A percentile compares a stretch with the other conserved stretches of the same genome.
Conservation (phyloP, 495 filamentous ascomycete species). For the Rostrohypoxylon terebratum region DNA sequence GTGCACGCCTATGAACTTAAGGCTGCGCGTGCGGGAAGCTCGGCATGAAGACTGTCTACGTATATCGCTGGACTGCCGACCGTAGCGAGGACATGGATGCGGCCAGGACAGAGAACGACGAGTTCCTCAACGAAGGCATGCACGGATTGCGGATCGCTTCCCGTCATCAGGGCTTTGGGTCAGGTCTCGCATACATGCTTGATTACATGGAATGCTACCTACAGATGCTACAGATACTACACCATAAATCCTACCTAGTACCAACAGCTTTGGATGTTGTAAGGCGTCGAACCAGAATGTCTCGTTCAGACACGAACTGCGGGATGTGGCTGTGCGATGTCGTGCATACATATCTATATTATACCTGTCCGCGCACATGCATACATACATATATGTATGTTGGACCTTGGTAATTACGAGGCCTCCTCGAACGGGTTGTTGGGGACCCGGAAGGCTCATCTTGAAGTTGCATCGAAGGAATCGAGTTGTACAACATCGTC, state of each 20-base stretch:
- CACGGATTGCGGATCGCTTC: conserved; percentile 47
- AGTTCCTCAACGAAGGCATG: conserved; percentile 58
- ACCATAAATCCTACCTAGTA: conserved; percentile 17
- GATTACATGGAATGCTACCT: not conserved
- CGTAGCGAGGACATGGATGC: conserved; percentile 61
- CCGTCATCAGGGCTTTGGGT: conserved; percentile 29
- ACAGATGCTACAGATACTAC: not conserved
- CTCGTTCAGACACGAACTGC: conserved; percentile 17
- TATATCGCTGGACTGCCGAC: conserved; percentile 67
- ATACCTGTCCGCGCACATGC: too few relatives aligned
- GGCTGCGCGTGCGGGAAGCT: conserved; percentile 57
- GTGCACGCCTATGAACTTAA: conserved; percentile 67
- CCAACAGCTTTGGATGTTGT: conserved; percentile 27
- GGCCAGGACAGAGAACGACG: conserved; percentile 59
- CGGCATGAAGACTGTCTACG: conserved; percentile 65
- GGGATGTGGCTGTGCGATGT: conserved; percentile 28
- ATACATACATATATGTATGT: not conserved
- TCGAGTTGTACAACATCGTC: conserved; percentile 17
- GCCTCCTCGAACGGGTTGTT: conserved; percentile 36
- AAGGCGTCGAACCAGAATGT: conserved; percentile 25
- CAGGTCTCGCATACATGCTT: conserved; percentile 3
- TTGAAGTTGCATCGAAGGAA: conserved; percentile 24
- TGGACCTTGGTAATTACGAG: too few relatives aligned
- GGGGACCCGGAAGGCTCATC: conserved; percentile 15
- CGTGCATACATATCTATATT: conserved; percentile 21